phyloP scores from a whole-genome alignment of 192 early-diverging fungal genomes.

The Coemansia javaensis region DNA sequence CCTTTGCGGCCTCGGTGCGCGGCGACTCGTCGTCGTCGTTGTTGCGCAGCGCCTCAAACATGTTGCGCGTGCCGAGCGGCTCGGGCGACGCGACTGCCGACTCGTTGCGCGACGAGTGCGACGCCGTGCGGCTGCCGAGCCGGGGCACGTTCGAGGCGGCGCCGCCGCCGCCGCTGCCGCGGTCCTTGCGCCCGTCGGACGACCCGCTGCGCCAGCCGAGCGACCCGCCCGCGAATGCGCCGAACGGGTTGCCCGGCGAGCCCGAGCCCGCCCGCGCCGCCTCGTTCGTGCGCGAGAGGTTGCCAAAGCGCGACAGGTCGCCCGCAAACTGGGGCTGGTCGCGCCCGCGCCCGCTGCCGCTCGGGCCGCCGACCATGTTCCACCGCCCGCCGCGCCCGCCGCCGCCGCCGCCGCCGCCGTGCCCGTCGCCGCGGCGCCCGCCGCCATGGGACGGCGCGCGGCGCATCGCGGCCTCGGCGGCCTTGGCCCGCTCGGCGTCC shows the following conservation, averaged over 20 bases:
- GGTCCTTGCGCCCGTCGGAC: constrained; percentile 36
- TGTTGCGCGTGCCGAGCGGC: constrained; percentile 43
- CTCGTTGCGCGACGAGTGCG: constrained; percentile 44
- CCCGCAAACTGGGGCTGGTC: constrained; percentile 57
- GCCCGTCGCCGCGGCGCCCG: constrained; percentile 52
- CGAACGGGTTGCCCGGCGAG: constrained; percentile 29
- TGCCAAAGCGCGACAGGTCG: constrained; percentile 74
- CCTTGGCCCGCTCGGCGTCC: constrained; percentile 64
- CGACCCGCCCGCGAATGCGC: constrained; percentile 48
- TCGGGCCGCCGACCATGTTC: constrained; percentile 68
- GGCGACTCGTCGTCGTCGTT: constrained; percentile 47
- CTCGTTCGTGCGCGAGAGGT: constrained; percentile 57
- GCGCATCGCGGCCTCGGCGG: constrained; percentile 66
- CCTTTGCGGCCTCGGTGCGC: constrained; percentile 30
- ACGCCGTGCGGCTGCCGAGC: constrained; percentile 41
- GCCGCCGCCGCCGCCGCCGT: constrained; percentile 60
- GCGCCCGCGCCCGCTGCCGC: constrained; percentile 52
- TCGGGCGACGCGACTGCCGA: constrained; percentile 48
- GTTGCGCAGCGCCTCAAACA: constrained; percentile 41
- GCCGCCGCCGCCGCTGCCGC: constrained; percentile 26
- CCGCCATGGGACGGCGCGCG: constrained; percentile 58
- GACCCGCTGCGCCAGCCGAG: constrained; percentile 38
- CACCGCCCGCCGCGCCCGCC: constrained; percentile 47
- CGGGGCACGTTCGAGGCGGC: constrained; percentile 15
- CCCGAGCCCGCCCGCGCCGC: background rate